A percentile compares a stretch with the other conserved stretches of the same genome.
Evolutionary conservation across 179 eudicot genomes (phyloP).

Genomic region (Spergularia azorica): DNA sequence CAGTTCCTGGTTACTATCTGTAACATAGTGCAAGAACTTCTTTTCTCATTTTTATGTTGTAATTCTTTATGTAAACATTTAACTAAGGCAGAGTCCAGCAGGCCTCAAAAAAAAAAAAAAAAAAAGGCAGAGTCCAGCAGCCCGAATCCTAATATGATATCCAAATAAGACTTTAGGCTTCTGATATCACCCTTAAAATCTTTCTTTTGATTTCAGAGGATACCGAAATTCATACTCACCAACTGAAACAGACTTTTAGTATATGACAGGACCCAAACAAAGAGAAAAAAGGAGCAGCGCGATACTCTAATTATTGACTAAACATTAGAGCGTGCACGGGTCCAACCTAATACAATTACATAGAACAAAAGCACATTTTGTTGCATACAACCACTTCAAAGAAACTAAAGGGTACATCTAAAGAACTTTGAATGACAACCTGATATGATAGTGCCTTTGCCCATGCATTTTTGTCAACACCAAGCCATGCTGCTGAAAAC

Average conservation of each 20-base stretch:
- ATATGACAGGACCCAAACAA: too few species aligned
- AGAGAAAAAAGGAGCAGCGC: too few species aligned
- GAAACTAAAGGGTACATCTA: background rate
- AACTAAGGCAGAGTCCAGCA: background rate
- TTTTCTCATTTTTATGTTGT: background rate
- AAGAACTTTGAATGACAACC: conserved; percentile 42
- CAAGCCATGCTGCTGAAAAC: conserved; percentile 94
- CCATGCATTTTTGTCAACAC: conserved; percentile 85
- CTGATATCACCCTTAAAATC: background rate
- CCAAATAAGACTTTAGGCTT: background rate
- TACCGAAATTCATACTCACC: too few species aligned
- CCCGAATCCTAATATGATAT: background rate
- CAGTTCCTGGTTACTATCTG: background rate
- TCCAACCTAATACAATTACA: background rate
- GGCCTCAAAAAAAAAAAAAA: background rate
- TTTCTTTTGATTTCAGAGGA: too few species aligned
- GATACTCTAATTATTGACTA: too few species aligned
- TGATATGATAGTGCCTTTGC: conserved; percentile 84
- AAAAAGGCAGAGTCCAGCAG: background rate
- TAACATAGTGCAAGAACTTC: background rate
- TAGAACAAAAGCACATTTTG: conserved; percentile 10
- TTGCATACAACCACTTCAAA: background rate
- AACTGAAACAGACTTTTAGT: background rate
- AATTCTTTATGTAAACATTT: background rate
- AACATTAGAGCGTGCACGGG: too few species aligned